Evolutionary conservation across 108 stramenopile species (phyloP).

Genomic region (Nitzschia putrida): DNA sequence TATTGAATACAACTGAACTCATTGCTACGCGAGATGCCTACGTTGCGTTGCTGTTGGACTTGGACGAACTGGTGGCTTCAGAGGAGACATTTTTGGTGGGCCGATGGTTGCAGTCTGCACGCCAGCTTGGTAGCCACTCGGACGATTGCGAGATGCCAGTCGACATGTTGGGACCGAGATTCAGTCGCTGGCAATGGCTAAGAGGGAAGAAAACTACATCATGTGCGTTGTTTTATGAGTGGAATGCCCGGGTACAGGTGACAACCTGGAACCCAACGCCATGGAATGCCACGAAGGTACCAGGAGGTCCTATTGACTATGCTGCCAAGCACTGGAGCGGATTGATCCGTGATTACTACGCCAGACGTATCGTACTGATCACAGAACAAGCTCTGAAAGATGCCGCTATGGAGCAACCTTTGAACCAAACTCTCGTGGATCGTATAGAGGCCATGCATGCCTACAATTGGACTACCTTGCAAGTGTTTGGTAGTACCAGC

Average conservation of each 20-base stretch:
- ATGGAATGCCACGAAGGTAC: slow-evolving; percentile 12
- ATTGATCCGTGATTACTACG: slow-evolving; percentile 39
- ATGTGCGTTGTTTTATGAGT: slow-evolving; percentile 38
- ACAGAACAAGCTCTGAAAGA: slow-evolving; percentile 34
- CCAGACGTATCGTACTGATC: slow-evolving; percentile 19
- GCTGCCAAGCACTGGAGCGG: slow-evolving; percentile 50
- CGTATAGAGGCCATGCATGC: slow-evolving; percentile 32
- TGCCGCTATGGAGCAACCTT: slow-evolving; percentile 8
- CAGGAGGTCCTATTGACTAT: slow-evolving; percentile 49
- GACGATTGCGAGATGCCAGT: slow-evolving; percentile 25
- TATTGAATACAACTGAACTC: slow-evolving; percentile 16
- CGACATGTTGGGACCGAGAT: not conserved
- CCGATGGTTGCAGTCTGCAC: slow-evolving; percentile 42
- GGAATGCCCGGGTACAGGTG: slow-evolving; percentile 42
- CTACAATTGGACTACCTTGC: slow-evolving; percentile 32
- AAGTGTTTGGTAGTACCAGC: not conserved
- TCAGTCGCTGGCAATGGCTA: not conserved
- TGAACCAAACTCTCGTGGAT: slow-evolving; percentile 29
- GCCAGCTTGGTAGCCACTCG: slow-evolving; percentile 8
- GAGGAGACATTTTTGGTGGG: slow-evolving; percentile 30
- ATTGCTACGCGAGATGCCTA: slow-evolving; percentile 23
- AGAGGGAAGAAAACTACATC: not conserved
- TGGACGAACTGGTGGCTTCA: slow-evolving; percentile 35
- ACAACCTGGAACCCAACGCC: slow-evolving; percentile 53
- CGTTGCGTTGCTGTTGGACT: slow-evolving; percentile 25